A percentile compares a stretch with the other conserved stretches of the same genome.
These are phyloP conservation scores for Ophiosphaerella narmari DNA, from an alignment of 2,329 filamentous ascomycete species.

Conservation along the genomic window DNA sequence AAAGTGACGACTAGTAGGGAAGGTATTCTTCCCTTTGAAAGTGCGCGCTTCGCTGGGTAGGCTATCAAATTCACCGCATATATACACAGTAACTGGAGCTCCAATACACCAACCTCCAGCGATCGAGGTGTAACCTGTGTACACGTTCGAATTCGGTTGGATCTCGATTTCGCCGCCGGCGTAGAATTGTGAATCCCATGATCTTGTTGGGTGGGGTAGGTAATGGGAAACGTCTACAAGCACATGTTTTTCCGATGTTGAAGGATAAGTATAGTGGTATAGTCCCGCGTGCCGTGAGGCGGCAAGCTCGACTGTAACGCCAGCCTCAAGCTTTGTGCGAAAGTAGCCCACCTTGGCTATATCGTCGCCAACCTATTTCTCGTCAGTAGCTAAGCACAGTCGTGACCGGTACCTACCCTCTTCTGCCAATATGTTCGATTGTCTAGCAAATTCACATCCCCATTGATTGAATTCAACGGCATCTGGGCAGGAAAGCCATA, in stretches of 20 bases:
- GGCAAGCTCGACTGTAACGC: conserved; percentile 42
- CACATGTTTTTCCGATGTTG: conserved; percentile 46
- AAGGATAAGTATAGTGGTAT: conserved; percentile 46
- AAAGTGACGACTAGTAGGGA: conserved; percentile 40
- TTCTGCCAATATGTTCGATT: conserved; percentile 51
- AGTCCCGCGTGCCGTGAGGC: conserved; percentile 46
- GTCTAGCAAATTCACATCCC: conserved; percentile 49
- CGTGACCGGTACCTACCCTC: conserved; percentile 19
- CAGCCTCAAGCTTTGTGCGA: conserved; percentile 41
- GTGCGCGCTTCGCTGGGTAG: conserved; percentile 26
- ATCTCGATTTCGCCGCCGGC: conserved; percentile 42
- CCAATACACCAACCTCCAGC: conserved; percentile 46
- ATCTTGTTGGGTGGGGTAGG: conserved; percentile 36
- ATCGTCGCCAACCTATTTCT: conserved; percentile 30
- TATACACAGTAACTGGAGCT: conserved; percentile 41
- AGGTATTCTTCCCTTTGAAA: conserved; percentile 46
- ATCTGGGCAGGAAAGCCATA: conserved; percentile 51
- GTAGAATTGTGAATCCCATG: conserved; percentile 46
- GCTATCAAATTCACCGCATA: conserved; percentile 43
- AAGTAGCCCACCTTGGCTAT: conserved; percentile 45
- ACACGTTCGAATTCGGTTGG: conserved; percentile 31
- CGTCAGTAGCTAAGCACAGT: not conserved
- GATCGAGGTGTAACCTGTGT: conserved; percentile 41
- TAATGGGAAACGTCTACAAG: conserved; percentile 56
- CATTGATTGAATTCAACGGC: conserved; percentile 47